phyloP scores from a whole-genome alignment of 805 yeast species.

The Peterozyma xylosa region DNA sequence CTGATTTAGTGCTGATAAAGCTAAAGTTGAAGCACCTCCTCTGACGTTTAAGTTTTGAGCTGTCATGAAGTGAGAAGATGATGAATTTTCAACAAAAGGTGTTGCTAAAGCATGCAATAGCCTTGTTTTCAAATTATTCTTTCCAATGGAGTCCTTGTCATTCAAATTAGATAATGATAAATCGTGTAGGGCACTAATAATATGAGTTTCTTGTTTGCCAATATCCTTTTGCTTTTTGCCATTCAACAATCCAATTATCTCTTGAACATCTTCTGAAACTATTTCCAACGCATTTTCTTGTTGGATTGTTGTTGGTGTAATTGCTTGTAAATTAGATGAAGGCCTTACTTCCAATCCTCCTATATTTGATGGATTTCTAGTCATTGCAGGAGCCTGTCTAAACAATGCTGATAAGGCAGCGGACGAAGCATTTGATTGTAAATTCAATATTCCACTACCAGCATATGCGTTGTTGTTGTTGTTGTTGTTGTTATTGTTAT shows the following conservation, averaged over 20 bases:
- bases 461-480: not conserved
- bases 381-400: conserved; percentile 6
- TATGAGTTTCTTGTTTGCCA: conserved; percentile 20
- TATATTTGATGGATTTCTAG: conserved; percentile 17
- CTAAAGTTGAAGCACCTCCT: conserved; percentile 15
- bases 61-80: conserved; percentile 1
- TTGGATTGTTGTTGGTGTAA: not conserved
- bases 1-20: conserved; percentile 19
- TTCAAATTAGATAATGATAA: conserved; percentile 39
- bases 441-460: not conserved
- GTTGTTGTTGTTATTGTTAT: not conserved
- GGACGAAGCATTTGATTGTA: conserved; percentile 29
- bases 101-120: conserved; percentile 59
- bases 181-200: conserved; percentile 51
- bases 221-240: conserved; percentile 17
- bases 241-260: conserved; percentile 40
- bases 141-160: conserved; percentile 22
- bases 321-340: not conserved
- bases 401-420: conserved; percentile 30
- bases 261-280: conserved; percentile 32
- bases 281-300: not conserved
- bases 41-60: not conserved
- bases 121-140: conserved; percentile 33
- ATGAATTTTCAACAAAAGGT: conserved; percentile 45
- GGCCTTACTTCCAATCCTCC: conserved; percentile 5